Conservation (phyloP, 768 basidiomycete genomes). For the Agrocybe pediades region DNA sequence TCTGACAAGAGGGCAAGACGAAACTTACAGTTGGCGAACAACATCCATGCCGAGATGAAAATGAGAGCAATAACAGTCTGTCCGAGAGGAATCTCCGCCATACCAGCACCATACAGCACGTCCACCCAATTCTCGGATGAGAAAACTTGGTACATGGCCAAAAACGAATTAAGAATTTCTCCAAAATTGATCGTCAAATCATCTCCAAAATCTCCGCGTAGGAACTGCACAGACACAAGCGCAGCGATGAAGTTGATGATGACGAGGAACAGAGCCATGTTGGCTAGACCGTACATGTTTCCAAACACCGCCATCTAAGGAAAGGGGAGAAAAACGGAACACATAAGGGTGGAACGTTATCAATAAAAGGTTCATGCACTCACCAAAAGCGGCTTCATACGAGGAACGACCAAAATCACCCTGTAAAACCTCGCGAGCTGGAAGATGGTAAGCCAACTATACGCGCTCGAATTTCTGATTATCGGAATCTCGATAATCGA, state of each 20-base stretch:
- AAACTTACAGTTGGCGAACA: conserved; percentile 87
- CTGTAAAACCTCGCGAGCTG: conserved; percentile 88
- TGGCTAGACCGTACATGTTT: conserved; percentile 85
- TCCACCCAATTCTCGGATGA: conserved; percentile 96
- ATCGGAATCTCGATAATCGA: conserved; percentile 84
- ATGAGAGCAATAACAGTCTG: conserved; percentile 73
- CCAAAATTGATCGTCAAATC: conserved; percentile 70
- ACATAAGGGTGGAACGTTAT: not conserved
- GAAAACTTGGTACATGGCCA: conserved; percentile 87
- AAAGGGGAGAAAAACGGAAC: conserved; percentile 2
- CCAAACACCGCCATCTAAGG: conserved; percentile 86
- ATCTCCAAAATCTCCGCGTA: conserved; percentile 76
- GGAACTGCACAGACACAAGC: conserved; percentile 78
- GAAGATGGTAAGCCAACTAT: conserved; percentile 90
- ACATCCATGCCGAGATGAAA: conserved; percentile 82
- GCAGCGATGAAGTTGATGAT: conserved; percentile 87
- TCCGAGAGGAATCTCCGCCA: conserved; percentile 60
- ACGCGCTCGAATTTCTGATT: conserved; percentile 62
- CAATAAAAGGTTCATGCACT: not conserved
- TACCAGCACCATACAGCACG: conserved; percentile 62
- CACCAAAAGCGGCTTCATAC: conserved; percentile 89
- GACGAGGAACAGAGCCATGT: conserved; percentile 91
- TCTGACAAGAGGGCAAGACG: not conserved
- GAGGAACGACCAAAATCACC: conserved; percentile 85
- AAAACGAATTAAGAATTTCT: conserved; percentile 80